Conservation (phyloP, 2,329 filamentous ascomycete species). For the Sclerotinia subarctica region DNA sequence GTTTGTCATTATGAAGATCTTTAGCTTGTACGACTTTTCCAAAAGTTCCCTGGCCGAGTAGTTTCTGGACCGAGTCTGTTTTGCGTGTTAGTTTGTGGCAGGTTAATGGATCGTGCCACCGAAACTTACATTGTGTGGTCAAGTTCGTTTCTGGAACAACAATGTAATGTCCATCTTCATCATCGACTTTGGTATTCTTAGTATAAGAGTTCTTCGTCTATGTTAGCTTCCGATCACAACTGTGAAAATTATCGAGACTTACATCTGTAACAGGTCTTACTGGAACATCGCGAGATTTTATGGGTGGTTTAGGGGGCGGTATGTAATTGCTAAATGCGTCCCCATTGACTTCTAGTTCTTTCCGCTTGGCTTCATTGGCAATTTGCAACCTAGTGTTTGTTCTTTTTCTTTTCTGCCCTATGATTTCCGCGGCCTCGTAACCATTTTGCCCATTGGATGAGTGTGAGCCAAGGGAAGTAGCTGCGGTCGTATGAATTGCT, state of each 20-base stretch:
- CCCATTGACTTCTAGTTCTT: constrained; percentile 66
- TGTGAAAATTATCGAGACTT: constrained; percentile 39
- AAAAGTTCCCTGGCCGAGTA: constrained; percentile 95
- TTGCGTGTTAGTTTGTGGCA: constrained; percentile 10
- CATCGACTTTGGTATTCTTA: constrained; percentile 75
- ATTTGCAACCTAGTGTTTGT: constrained; percentile 71
- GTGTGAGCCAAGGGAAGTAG: constrained; percentile 76
- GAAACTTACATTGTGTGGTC: constrained; percentile 79
- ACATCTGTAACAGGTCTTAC: constrained; percentile 63
- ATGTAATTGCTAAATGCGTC: constrained; percentile 77
- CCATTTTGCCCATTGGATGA: constrained; percentile 56
- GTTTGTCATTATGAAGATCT: constrained; percentile 67
- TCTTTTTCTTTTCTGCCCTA: constrained; percentile 86
- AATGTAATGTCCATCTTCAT: constrained; percentile 96
- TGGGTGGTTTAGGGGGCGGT: constrained; percentile 81
- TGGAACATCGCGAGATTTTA: constrained; percentile 80
- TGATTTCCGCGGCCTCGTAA: constrained; percentile 64
- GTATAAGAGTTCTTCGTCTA: constrained; percentile 42
- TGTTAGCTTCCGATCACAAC: constrained; percentile 23
- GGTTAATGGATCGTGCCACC: not conserved
- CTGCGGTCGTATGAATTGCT: constrained; percentile 77
- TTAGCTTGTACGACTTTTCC: constrained; percentile 95
- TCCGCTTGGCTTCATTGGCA: constrained; percentile 76
- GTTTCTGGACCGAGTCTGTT: constrained; percentile 79
- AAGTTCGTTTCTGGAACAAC: constrained; percentile 82